phyloP scores from a whole-genome alignment of 768 basidiomycete species.

The Leccinum rimulosum region DNA sequence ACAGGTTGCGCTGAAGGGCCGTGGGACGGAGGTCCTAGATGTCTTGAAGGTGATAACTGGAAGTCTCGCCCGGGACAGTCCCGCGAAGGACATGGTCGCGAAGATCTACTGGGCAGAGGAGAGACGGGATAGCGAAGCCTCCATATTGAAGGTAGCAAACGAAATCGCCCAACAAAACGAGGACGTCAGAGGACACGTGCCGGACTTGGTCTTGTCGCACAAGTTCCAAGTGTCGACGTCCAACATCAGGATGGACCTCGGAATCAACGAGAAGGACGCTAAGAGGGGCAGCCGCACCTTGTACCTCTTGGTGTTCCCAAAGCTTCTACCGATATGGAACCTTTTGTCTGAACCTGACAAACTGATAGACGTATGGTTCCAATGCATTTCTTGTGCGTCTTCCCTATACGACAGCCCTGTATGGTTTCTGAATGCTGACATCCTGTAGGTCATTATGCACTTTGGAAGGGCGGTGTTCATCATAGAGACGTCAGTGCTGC shows the following conservation, averaged over 20 bases:
- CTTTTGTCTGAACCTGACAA: background rate
- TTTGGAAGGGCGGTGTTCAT: conserved; percentile 6
- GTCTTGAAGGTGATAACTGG: background rate
- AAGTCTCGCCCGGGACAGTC: background rate
- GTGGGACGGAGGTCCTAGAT: background rate
- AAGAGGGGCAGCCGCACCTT: background rate
- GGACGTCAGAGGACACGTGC: background rate
- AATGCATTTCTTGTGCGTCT: background rate
- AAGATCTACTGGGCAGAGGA: background rate
- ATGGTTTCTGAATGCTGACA: background rate
- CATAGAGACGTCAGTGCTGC: conserved; percentile 13
- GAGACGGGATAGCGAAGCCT: background rate
- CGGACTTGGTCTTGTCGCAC: background rate
- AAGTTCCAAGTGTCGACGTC: background rate
- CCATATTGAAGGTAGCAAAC: background rate
- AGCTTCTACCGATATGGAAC: background rate
- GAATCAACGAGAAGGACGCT: background rate
- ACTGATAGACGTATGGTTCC: background rate
- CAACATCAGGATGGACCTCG: background rate
- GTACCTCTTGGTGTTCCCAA: background rate
- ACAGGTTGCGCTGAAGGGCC: background rate
- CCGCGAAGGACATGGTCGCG: background rate
- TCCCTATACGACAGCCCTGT: background rate
- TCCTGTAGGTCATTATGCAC: conserved; percentile 7
- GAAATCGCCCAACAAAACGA: background rate